These are phyloP conservation scores for Fraxinus latifolia DNA, from an alignment of 305 asterid genomes.

Conservation along the genomic window DNA sequence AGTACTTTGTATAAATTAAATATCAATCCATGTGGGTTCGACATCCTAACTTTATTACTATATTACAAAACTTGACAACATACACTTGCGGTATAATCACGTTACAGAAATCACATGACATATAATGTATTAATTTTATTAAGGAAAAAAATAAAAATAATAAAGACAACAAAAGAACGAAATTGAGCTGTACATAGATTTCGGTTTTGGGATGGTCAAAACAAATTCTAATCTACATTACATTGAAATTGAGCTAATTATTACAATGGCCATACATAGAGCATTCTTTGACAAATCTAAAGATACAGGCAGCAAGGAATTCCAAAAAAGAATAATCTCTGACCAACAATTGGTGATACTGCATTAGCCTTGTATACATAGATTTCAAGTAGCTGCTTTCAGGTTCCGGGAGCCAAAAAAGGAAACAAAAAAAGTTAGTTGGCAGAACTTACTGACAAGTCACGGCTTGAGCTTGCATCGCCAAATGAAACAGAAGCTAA, in stretches of 20 bases:
- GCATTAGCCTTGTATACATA: conserved; percentile 9
- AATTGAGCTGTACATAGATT: conserved; percentile 13
- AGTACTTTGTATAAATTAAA: no score
- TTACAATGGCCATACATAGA: not conserved
- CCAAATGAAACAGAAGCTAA: conserved; percentile 84
- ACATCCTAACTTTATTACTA: no score
- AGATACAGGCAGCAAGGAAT: conserved; percentile 16
- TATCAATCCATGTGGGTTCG: not conserved
- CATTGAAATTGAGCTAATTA: conserved; percentile 14
- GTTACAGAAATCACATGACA: no score
- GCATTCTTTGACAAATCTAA: conserved; percentile 2
- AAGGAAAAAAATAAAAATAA: not conserved
- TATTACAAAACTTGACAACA: no score
- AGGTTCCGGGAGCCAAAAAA: conserved; percentile 8
- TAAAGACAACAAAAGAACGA: not conserved
- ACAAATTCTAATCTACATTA: conserved; percentile 28
- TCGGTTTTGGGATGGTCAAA: conserved; percentile 3
- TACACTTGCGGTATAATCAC: no score
- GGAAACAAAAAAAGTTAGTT: conserved; percentile 8
- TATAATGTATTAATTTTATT: not conserved
- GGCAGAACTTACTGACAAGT: conserved; percentile 38
- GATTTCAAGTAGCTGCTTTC: conserved; percentile 18
- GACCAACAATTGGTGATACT: conserved; percentile 11
- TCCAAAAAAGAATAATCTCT: conserved; percentile 13
- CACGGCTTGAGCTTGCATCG: conserved; percentile 67